A percentile compares a stretch with the other conserved stretches of the same genome.
These are phyloP conservation scores for Mycoemilia scoparia DNA, from an alignment of 192 early-diverging fungal genomes.

Conservation along the genomic window DNA sequence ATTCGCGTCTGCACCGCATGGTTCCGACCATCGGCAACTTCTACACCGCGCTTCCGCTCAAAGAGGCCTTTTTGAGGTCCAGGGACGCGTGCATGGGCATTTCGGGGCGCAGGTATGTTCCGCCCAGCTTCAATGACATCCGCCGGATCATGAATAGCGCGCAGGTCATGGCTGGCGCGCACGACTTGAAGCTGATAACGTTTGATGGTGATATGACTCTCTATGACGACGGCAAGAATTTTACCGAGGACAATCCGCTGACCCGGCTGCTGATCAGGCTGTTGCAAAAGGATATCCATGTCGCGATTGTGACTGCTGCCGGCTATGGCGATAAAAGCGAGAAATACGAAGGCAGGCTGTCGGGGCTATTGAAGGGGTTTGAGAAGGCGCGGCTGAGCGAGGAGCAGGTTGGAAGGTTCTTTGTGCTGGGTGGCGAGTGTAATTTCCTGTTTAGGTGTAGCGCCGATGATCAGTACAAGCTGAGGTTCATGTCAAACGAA, in stretches of 20 bases:
- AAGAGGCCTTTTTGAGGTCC: constrained; percentile 45
- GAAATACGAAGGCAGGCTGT: constrained; percentile 59
- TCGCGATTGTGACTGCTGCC: constrained; percentile 84
- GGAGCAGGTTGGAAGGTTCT: constrained; percentile 42
- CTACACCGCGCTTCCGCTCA: constrained; percentile 67
- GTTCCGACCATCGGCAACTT: constrained; percentile 70
- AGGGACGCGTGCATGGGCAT: constrained; percentile 54
- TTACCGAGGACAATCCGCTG: constrained; percentile 47
- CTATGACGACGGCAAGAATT: constrained; percentile 74
- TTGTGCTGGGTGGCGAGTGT: constrained; percentile 75
- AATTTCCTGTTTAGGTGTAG: constrained; percentile 74
- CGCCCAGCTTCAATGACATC: constrained; percentile 86
- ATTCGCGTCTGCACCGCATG: constrained; percentile 57
- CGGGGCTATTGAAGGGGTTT: constrained; percentile 56
- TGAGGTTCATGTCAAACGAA: constrained; percentile 43
- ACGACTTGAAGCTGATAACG: constrained; percentile 55
- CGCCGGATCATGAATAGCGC: constrained; percentile 76
- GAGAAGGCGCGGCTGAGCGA: constrained; percentile 21
- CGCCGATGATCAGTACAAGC: constrained; percentile 29
- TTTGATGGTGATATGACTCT: constrained; percentile 94
- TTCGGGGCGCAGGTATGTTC: constrained; percentile 58
- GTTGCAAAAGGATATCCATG: constrained; percentile 40
- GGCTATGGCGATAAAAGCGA: constrained; percentile 56
- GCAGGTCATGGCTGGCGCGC: constrained; percentile 64
- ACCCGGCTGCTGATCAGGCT: constrained; percentile 46